Evolutionary conservation across 257 asterid genomes (phyloP), one percentile per base, ranked within the genome.

Genomic region (Ophiorrhiza pumila): DNA sequence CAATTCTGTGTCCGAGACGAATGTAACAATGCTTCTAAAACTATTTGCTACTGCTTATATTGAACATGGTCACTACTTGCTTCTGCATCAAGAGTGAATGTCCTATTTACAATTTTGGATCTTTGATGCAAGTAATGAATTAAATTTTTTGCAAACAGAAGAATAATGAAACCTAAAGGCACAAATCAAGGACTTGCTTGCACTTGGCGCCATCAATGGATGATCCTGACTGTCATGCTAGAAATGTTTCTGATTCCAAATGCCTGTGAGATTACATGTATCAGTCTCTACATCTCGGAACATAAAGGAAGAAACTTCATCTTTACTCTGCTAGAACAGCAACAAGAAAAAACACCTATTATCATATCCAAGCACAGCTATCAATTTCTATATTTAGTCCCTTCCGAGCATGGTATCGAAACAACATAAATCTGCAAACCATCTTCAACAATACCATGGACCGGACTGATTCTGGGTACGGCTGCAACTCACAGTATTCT

Each of bases 101-200:
- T 45, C 29, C 25, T 68, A 68, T 68, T 68, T 74, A 75, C 74
- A 57, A 66, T 15, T 53, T 57, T 63, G 37, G 65, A 37, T 35
- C 25, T 69, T 37, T 37, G 27, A 13, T 27, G 53, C 49, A 67
- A 10, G 23, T 7, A 14, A 45, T 5, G 50, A 22, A 20, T 7
- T 25, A 1, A 31, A 55, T 53, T 43, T 29, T 74, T 74, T 69
- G 57, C 53, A 45, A n/a, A 41, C 53, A 17, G n/a, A 22, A 66
- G 6, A 55, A 45, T 23, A 13, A 39, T 17, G 49, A 13, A 65
- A 42, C 50, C 64, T 22, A 65, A 17, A 10, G 29, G 27, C 4
- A 35, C 25, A 27, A 67, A 12, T 60, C 23, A 9, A n/a, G 49
- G 69, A 34, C 52, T 11, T 35, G 60, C 4, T 12, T 46, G 43